Base-by-base conservation (phyloP, 345 rosid species). In the Atalantia buxifolia region DNA sequence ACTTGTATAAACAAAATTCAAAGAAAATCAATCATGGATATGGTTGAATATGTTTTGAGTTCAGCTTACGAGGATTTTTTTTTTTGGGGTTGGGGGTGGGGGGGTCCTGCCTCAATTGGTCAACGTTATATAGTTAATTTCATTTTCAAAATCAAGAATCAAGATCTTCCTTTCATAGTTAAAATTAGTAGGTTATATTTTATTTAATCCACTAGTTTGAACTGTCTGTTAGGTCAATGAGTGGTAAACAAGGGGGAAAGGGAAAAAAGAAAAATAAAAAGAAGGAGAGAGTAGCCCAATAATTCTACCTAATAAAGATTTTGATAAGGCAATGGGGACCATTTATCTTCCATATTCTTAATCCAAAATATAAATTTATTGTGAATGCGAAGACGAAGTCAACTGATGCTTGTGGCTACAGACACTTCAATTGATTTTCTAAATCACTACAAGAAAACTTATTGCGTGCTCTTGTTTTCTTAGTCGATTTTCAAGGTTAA, bases 191-290 rank as follows among this genome's bases (percentile, higher is more conserved):
- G 57, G 57, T 53, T 50, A 14, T 2, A 50, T 16, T 50, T 53
- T 1, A 18, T 53, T 18, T 18, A 18, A 19, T 53, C 57, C 57
- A 5, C 22, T 53, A 18, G 22, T 53, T 53, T 4, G 22, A 22
- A 53, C 57, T 53, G 2, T 18, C 22, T 14, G 21, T 16, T 16
- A 7, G 56, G 56, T 50, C 56, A 50, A 10, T 9, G 4, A 10
- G 50, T 42, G 0, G 50, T 12, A 12, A 42, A 42, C 14, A 12
- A 42, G 10, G 0, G 48, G 14, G 48, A 9, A 2, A 9, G 10
- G 1, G 1, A 7, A 40, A 0, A 9, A 9, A 40, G 2, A 3
- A 2, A 38, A 2, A 38, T n/a, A 40, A 2, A 45, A 0, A 45
- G 50, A 13, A 5, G 13, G 50, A 45, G 50, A 1, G 57, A 18